Percentiles rank a stretch among this genome's conserved stretches.
Evolutionary conservation across 345 rosid species (phyloP).

Genomic region (Gossypium sturtianum): DNA sequence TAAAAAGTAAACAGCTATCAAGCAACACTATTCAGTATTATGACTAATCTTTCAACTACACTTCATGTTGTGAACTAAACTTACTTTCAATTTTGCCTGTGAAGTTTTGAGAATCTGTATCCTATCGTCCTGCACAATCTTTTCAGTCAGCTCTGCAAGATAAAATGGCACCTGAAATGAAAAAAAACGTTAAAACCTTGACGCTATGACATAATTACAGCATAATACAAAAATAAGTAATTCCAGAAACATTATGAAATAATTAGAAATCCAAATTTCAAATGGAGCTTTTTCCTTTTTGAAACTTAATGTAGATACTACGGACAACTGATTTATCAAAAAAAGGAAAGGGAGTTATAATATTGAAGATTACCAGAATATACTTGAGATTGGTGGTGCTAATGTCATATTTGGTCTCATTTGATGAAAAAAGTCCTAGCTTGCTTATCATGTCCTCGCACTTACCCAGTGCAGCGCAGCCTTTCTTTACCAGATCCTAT

Average conservation of each 20-base stretch:
- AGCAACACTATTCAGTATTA: too few species aligned
- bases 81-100: slow-evolving; percentile 64
- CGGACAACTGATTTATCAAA: neutral
- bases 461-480: slow-evolving; percentile 56
- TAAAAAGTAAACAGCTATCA: neutral
- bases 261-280: neutral
- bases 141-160: slow-evolving; percentile 77
- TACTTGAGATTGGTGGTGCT: slow-evolving; percentile 81
- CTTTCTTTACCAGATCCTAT: slow-evolving; percentile 67
- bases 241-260: neutral
- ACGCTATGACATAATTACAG: too few species aligned
- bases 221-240: neutral
- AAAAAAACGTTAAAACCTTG: neutral
- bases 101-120: slow-evolving; percentile 53
- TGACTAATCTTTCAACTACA: neutral
- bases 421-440: slow-evolving; percentile 76
- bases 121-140: slow-evolving; percentile 54
- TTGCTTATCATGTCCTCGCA: slow-evolving; percentile 84
- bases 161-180: slow-evolving; percentile 65
- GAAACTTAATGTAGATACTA: neutral
- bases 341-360: neutral
- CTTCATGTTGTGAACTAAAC: slow-evolving; percentile 1
- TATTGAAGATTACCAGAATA: slow-evolving; percentile 47
- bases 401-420: slow-evolving; percentile 87
- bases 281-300: neutral